Evolutionary conservation across 1,139 yeast species (phyloP).

Genomic region (Meyerozyma smithsonii): DNA sequence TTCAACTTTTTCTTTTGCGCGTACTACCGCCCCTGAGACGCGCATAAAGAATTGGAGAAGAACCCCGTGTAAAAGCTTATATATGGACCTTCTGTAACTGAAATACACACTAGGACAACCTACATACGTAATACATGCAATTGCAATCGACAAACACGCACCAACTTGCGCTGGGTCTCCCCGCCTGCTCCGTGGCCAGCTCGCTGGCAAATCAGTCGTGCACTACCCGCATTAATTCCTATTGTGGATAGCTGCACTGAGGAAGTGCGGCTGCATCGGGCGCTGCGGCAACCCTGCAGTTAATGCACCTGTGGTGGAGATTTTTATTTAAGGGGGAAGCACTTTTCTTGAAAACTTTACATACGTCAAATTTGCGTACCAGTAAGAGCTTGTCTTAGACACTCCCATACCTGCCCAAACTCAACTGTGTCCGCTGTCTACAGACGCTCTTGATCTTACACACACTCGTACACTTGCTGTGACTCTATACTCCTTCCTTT

Average conservation of each 20-base stretch:
- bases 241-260: not conserved
- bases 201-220: not conserved
- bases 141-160: too few relatives aligned
- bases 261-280: not conserved
- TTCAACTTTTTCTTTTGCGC: slow-evolving; percentile 1
- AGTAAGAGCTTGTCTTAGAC: too few relatives aligned
- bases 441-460: too few relatives aligned
- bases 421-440: too few relatives aligned
- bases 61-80: not conserved
- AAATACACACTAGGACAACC: too few relatives aligned
- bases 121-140: too few relatives aligned
- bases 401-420: too few relatives aligned
- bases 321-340: not conserved
- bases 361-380: too few relatives aligned
- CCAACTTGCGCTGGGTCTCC: not conserved
- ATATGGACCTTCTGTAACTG: not conserved
- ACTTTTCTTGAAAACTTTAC: not conserved
- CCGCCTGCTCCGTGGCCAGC: not conserved
- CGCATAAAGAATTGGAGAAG: not conserved
- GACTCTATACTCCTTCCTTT: not conserved
- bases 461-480: not conserved
- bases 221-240: not conserved
- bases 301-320: not conserved
- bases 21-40: not conserved
- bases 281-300: slow-evolving; percentile 1